phyloP scores from a whole-genome alignment of 2,329 filamentous ascomycete species.

The Xylariaceae sp. region DNA sequence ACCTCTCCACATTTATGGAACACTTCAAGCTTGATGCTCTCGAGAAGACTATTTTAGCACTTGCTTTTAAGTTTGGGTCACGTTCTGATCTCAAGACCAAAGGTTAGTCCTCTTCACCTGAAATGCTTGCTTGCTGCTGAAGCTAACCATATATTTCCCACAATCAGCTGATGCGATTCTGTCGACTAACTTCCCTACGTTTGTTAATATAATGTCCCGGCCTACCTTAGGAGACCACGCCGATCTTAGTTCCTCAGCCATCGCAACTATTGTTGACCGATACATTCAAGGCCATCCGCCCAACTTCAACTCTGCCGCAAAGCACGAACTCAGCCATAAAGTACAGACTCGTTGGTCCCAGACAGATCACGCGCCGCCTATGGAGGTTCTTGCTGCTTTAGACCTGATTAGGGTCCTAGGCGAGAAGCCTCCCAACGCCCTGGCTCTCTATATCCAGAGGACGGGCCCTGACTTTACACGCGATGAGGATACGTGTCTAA shows the following conservation, averaged over 20 bases:
- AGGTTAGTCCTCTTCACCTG: slow-evolving; percentile 50
- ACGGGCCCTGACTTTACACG: slow-evolving; percentile 69
- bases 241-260: slow-evolving; percentile 61
- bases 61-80: slow-evolving; percentile 80
- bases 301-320: slow-evolving; percentile 71
- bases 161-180: slow-evolving; percentile 78
- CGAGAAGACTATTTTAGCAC: slow-evolving; percentile 77
- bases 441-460: slow-evolving; percentile 65
- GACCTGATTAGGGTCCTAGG: slow-evolving; percentile 62
- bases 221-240: slow-evolving; percentile 58
- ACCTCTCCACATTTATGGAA: slow-evolving; percentile 90
- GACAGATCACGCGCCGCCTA: slow-evolving; percentile 59
- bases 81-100: slow-evolving; percentile 82
- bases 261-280: slow-evolving; percentile 77
- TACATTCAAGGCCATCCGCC: slow-evolving; percentile 82
- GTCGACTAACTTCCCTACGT: slow-evolving; percentile 69
- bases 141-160: slow-evolving; percentile 1
- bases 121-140: background rate
- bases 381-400: slow-evolving; percentile 63
- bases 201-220: slow-evolving; percentile 69
- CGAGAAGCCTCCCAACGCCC: slow-evolving; percentile 49
- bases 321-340: slow-evolving; percentile 63
- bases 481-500: slow-evolving; percentile 61
- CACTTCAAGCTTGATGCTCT: slow-evolving; percentile 91
- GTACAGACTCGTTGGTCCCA: slow-evolving; percentile 63